Percentiles rank a stretch among this genome's conserved stretches.
phyloP scores from a whole-genome alignment of 177 flowering plant species.

The Tripterygium wilfordii region DNA sequence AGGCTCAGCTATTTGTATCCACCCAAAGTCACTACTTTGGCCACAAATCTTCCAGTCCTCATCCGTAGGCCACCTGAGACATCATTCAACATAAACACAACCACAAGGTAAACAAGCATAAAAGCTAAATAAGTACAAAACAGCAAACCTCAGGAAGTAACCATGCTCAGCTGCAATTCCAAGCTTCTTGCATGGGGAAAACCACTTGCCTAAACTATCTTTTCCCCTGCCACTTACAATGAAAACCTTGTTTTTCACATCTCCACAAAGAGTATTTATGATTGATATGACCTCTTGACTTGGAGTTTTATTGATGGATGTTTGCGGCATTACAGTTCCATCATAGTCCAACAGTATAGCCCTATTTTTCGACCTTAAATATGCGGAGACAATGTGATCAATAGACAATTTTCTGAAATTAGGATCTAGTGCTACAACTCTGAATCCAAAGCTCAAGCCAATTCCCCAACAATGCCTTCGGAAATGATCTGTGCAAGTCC shows the following conservation, averaged over 20 bases:
- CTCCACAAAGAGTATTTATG: constrained; percentile 21
- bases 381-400: constrained; percentile 24
- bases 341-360: constrained; percentile 32
- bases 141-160: constrained; percentile 24
- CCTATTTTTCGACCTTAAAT: constrained; percentile 19
- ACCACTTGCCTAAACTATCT: constrained; percentile 30
- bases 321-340: constrained; percentile 35
- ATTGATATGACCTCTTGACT: constrained; percentile 26
- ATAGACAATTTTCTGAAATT: constrained; percentile 28
- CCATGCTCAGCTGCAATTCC: constrained; percentile 39
- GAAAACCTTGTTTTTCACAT: constrained; percentile 23
- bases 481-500: constrained; percentile 29
- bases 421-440: constrained; percentile 33
- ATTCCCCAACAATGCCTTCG: constrained; percentile 36
- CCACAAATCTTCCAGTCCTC: constrained; percentile 31
- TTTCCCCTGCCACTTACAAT: constrained; percentile 31
- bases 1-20: constrained; percentile 31
- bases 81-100: neutral
- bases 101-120: neutral
- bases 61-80: constrained; percentile 22
- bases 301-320: constrained; percentile 25
- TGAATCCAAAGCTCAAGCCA: constrained; percentile 32
- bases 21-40: constrained; percentile 23
- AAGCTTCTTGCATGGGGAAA: constrained; percentile 27
- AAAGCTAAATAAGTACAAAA: neutral